These are phyloP conservation scores for Lunasporangiospora selenospora DNA, from an alignment of 192 early-diverging fungal genomes.

Conservation along the genomic window DNA sequence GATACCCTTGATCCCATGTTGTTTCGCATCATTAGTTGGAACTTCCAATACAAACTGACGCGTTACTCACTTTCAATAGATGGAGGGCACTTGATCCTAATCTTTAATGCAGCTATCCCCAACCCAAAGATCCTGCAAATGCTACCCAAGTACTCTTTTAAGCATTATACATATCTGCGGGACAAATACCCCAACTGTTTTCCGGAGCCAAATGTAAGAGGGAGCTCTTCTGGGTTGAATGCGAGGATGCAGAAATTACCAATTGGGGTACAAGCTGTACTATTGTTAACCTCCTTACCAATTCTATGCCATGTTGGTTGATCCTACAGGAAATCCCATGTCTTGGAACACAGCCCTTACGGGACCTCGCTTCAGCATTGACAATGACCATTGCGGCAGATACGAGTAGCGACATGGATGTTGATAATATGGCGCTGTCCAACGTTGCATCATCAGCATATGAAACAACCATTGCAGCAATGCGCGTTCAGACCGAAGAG, in stretches of 20 bases:
- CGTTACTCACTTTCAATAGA: constrained; percentile 51
- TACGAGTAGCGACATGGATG: not conserved
- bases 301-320: too few relatives aligned
- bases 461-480: constrained; percentile 34
- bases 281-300: too few relatives aligned
- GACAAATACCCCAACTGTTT: constrained; percentile 77
- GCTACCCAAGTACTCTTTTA: constrained; percentile 77
- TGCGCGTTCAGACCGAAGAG: constrained; percentile 36
- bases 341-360: constrained; percentile 37
- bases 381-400: constrained; percentile 32
- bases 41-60: not conserved
- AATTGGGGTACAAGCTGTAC: not conserved
- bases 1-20: constrained; percentile 11
- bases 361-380: constrained; percentile 33
- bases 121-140: constrained; percentile 57
- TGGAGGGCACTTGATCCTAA: constrained; percentile 75
- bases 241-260: not conserved
- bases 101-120: constrained; percentile 73
- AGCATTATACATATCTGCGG: constrained; percentile 76
- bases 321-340: constrained; percentile 34
- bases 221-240: not conserved
- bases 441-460: constrained; percentile 20
- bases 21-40: not conserved
- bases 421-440: not conserved
- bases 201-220: constrained; percentile 59